These are phyloP conservation scores for Phytophthora cryptogea DNA, from an alignment of 352 stramenopile species.

Conservation along the genomic window DNA sequence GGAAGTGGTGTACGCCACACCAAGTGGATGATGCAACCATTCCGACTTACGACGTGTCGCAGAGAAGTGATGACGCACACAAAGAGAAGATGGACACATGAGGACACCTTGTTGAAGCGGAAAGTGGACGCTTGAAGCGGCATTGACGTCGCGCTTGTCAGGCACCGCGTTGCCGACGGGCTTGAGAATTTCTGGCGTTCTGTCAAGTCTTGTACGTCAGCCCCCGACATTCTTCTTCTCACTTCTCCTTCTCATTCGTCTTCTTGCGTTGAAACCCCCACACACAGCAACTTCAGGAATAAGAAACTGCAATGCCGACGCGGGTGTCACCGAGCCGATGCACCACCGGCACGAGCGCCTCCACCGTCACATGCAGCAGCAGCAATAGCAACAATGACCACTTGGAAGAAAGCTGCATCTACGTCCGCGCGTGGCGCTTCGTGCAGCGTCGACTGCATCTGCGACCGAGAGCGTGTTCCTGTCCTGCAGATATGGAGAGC, in stretches of 20 bases:
- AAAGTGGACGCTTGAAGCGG: too few species aligned
- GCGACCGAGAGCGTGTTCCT: slow-evolving; percentile 36
- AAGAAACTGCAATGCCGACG: slow-evolving; percentile 10
- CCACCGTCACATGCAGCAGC: slow-evolving; percentile 9
- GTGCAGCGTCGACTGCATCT: slow-evolving; percentile 46
- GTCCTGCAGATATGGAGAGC: slow-evolving; percentile 27
- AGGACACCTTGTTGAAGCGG: slow-evolving; percentile 2
- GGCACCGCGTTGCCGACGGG: neutral
- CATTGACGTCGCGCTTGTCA: slow-evolving; percentile 24
- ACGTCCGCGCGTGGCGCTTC: slow-evolving; percentile 43
- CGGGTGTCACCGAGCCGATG: slow-evolving; percentile 11
- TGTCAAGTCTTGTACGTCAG: too few species aligned
- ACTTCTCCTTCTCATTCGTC: slow-evolving; percentile 9
- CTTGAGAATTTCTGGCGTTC: too few species aligned
- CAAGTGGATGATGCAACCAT: slow-evolving; percentile 13
- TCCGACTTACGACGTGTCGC: slow-evolving; percentile 1
- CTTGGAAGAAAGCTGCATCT: slow-evolving; percentile 27
- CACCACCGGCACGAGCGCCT: slow-evolving; percentile 3
- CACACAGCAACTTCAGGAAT: neutral
- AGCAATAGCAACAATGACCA: slow-evolving; percentile 9
- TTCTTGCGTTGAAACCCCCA: slow-evolving; percentile 6
- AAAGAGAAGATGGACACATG: neutral
- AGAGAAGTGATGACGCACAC: neutral
- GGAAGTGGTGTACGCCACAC: neutral
- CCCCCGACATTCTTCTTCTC: neutral